Conservation (phyloP, 768 basidiomycete species). For the Termitomyces sp. region DNA sequence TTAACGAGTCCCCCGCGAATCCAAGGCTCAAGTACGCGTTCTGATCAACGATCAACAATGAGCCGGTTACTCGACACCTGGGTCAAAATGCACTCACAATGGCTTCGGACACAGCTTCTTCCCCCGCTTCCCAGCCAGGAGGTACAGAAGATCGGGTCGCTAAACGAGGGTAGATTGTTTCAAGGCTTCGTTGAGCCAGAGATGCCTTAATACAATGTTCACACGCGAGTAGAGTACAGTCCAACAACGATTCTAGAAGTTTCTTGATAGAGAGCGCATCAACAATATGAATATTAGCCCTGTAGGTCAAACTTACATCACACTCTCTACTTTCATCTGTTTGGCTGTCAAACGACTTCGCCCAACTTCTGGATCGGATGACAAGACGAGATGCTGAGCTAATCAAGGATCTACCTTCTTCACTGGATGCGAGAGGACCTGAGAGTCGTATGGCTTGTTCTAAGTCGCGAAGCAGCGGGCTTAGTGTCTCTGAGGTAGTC, state of each 20-base stretch:
- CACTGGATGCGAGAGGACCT: constrained; percentile 16
- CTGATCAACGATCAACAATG: constrained; percentile 18
- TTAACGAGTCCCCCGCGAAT: constrained; percentile 8
- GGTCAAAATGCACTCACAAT: constrained; percentile 29
- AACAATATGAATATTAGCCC: background rate
- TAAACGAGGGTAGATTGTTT: constrained; percentile 38
- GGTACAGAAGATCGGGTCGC: constrained; percentile 25
- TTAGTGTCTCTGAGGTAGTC: constrained; percentile 35
- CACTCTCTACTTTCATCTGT: constrained; percentile 20
- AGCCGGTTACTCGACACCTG: background rate
- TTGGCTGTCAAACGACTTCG: constrained; percentile 11
- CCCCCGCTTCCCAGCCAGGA: constrained; percentile 35
- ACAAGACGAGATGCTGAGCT: constrained; percentile 22
- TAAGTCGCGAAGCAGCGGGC: constrained; percentile 33
- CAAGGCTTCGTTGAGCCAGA: constrained; percentile 43
- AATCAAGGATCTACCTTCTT: constrained; percentile 30
- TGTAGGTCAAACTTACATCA: constrained; percentile 18
- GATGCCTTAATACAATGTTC: constrained; percentile 33
- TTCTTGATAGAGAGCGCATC: constrained; percentile 14
- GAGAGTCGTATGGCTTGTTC: constrained; percentile 23
- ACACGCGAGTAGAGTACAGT: constrained; percentile 28
- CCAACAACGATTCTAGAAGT: constrained; percentile 25
- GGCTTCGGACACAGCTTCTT: constrained; percentile 26
- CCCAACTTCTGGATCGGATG: constrained; percentile 24
- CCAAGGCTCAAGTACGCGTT: constrained; percentile 30